These are phyloP conservation scores for Coprinopsis cinerea DNA, from an alignment of 768 basidiomycete genomes.

Conservation along the genomic window DNA sequence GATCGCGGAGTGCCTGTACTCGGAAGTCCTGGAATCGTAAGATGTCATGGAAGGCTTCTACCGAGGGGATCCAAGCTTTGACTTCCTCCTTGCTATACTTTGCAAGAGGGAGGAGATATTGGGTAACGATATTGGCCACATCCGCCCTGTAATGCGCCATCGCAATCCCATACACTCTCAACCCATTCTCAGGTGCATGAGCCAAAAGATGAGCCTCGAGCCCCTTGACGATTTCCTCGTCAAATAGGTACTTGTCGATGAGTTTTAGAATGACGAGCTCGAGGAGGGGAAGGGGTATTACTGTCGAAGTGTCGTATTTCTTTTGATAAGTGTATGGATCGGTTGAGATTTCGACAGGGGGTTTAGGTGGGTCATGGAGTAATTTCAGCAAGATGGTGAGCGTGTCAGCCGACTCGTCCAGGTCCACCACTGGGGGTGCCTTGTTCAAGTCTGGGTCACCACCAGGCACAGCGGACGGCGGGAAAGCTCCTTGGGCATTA, in stretches of 20 bases:
- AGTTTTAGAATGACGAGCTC: constrained; percentile 46
- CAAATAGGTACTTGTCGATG: constrained; percentile 62
- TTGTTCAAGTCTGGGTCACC: too few relatives aligned
- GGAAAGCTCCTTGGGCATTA: constrained; percentile 6
- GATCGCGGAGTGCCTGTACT: constrained; percentile 43
- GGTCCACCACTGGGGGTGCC: constrained; percentile 29
- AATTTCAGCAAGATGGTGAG: constrained; percentile 49
- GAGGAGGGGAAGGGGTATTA: constrained; percentile 64
- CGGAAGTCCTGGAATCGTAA: constrained; percentile 54
- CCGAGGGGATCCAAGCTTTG: constrained; percentile 47
- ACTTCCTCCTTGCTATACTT: constrained; percentile 48
- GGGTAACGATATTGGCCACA: constrained; percentile 53
- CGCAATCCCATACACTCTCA: constrained; percentile 61
- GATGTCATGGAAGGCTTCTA: constrained; percentile 58
- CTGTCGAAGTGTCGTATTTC: constrained; percentile 36
- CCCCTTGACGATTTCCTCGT: constrained; percentile 34
- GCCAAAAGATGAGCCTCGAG: constrained; percentile 51
- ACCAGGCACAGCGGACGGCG: constrained; percentile 17
- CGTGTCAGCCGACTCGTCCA: constrained; percentile 46
- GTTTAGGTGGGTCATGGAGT: constrained; percentile 47
- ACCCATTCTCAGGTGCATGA: constrained; percentile 53
- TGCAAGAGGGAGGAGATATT: constrained; percentile 53
- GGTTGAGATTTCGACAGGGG: constrained; percentile 32
- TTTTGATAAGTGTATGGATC: constrained; percentile 26
- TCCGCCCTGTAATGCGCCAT: constrained; percentile 33